A percentile compares a stretch with the other conserved stretches of the same genome.
These are phyloP conservation scores for Tribonema minus DNA, from an alignment of 108 stramenopile species.

Conservation along the genomic window DNA sequence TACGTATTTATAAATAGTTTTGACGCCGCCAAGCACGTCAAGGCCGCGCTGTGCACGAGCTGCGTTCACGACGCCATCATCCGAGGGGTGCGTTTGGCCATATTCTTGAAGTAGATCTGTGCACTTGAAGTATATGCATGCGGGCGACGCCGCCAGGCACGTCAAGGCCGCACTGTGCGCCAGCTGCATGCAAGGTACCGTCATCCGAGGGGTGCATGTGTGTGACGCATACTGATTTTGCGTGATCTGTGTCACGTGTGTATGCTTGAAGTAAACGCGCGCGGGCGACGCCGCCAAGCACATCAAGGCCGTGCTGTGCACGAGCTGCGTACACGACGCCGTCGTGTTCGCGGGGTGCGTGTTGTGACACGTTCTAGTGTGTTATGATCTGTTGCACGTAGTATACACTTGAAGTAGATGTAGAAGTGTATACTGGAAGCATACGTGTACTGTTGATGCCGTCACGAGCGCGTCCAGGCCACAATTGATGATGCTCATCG, in stretches of 20 bases:
- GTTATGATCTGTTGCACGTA: too few relatives aligned
- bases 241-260: too few relatives aligned
- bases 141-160: constrained; percentile 26
- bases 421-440: too few relatives aligned
- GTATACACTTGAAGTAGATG: too few relatives aligned
- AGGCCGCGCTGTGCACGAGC: constrained; percentile 5
- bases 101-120: too few relatives aligned
- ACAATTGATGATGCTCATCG: too few relatives aligned
- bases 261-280: constrained; percentile 8
- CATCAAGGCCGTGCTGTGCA: constrained; percentile 13
- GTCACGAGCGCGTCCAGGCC: too few relatives aligned
- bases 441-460: too few relatives aligned
- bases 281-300: constrained; percentile 35
- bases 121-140: constrained; percentile 1
- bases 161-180: constrained; percentile 12
- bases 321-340: constrained; percentile 14
- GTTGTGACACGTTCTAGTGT: too few relatives aligned
- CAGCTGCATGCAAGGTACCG: constrained; percentile 1
- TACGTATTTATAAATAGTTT: too few relatives aligned
- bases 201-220: constrained; percentile 22
- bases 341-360: constrained; percentile 16
- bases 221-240: too few relatives aligned
- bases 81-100: constrained; percentile 14
- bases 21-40: constrained; percentile 28
- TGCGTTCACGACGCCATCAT: constrained; percentile 23